phyloP scores from a whole-genome alignment of 495 filamentous ascomycete genomes.

The Aspergillus egyptiacus region DNA sequence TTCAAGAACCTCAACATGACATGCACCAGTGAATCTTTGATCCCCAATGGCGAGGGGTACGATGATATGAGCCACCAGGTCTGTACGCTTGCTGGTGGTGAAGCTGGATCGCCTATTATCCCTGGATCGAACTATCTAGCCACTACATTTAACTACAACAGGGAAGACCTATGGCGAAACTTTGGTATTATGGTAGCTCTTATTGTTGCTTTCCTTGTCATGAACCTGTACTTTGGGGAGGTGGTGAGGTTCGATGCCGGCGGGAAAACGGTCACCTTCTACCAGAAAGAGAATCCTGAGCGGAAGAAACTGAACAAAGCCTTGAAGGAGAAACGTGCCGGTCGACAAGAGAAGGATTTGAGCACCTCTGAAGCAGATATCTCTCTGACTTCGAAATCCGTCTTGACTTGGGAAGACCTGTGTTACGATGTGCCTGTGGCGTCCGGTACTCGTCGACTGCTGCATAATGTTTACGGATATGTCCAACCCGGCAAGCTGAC shows the following conservation, averaged over 20 bases:
- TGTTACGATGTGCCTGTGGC: slow-evolving; percentile 64
- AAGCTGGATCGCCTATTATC: slow-evolving; percentile 53
- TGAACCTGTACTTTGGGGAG: slow-evolving; percentile 70
- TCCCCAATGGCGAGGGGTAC: slow-evolving; percentile 61
- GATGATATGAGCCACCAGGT: slow-evolving; percentile 62
- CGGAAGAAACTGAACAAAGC: slow-evolving; percentile 62
- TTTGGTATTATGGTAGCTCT: slow-evolving; percentile 68
- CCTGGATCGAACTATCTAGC: slow-evolving; percentile 58
- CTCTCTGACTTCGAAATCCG: slow-evolving; percentile 57
- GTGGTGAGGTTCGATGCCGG: slow-evolving; percentile 69
- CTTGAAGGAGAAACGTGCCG: slow-evolving; percentile 51
- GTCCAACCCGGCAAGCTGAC: slow-evolving; percentile 75
- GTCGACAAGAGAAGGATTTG: slow-evolving; percentile 43
- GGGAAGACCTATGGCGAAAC: slow-evolving; percentile 63
- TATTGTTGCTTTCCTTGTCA: slow-evolving; percentile 59
- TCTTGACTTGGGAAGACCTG: slow-evolving; percentile 48
- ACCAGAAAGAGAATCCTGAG: slow-evolving; percentile 64
- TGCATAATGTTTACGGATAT: slow-evolving; percentile 69
- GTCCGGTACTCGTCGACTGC: slow-evolving; percentile 58
- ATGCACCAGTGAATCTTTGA: slow-evolving; percentile 56
- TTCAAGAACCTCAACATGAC: slow-evolving; percentile 58
- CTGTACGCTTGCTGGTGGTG: slow-evolving; percentile 65
- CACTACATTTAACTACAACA: slow-evolving; percentile 55
- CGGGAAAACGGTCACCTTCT: slow-evolving; percentile 71
- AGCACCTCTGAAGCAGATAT: slow-evolving; percentile 48